Evolutionary conservation across 2,329 filamentous ascomycete genomes (phyloP), one percentile per base, ranked within the genome.

Genomic region (Penicillium capsulatum): DNA sequence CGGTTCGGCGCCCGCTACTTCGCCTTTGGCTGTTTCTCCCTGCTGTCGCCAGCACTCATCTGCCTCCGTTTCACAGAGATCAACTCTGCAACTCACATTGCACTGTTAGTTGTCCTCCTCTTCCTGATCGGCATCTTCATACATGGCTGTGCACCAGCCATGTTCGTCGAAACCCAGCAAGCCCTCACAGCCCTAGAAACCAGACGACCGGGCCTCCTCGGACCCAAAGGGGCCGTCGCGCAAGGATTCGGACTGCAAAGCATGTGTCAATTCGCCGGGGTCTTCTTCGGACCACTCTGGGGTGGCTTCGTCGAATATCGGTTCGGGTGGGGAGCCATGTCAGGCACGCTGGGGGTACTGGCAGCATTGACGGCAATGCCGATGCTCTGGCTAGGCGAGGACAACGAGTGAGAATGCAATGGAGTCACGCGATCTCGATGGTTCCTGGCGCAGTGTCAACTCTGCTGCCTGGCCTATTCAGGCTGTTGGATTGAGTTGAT

Each of bases 151-250:
- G 73, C 81, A 42, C 78, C 81, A 1, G 79, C 83, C 0, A 65
- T 86, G 14, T 84, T 86, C 76, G 83, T 84, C 0, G 85, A 88
- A 63, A 81, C 88, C 22, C 73, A 76, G 3, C 73, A 73, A 24
- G 54, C 55, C 4, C 48, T 60, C 0, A 71, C 73, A 14, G 68
- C 65, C 0, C 79, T 79, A 81, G 44, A 85, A 68, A 4, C 79
- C 80, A 51, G 74, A 79, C 43, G 79, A 73, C 50, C 75, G 75
- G 26, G 86, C 81, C 63, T 94, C 83, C 57, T 84, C 76, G 41
- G 80, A 6, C 38, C 45, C 9, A 45, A 51, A 8, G 53, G 53
- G 0, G 79, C 80, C 0, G 82, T 82, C 53, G 80, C 79, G 2
- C 81, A 84, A 59, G 66, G 83, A 0, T 84, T 83, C 55, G 79